Evolutionary conservation across 345 rosid genomes (phyloP).

Genomic region (Reutealis trisperma): DNA sequence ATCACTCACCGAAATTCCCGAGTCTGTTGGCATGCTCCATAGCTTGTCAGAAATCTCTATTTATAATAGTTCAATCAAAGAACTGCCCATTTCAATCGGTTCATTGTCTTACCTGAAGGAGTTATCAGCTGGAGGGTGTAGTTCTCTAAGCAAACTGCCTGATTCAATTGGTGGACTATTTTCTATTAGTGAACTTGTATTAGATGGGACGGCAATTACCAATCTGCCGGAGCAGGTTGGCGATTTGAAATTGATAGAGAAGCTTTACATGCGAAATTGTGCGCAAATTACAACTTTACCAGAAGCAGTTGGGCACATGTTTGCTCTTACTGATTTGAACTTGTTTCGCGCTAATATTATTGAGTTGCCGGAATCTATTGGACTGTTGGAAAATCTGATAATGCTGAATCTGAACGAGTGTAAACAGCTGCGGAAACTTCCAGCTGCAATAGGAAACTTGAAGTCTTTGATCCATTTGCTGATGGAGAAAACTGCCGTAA

Average conservation of each 20-base stretch:
- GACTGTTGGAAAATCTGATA: constrained; percentile 46
- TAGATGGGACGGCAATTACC: constrained; percentile 29
- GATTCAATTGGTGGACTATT: constrained; percentile 43
- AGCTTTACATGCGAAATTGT: constrained; percentile 38
- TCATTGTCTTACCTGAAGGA: constrained; percentile 36
- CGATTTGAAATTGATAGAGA: constrained; percentile 39
- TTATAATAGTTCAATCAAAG: constrained; percentile 25
- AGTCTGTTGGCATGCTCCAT: constrained; percentile 39
- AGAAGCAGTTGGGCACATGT: constrained; percentile 43
- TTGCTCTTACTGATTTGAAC: constrained; percentile 31
- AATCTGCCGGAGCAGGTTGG: constrained; percentile 46
- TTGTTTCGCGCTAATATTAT: constrained; percentile 29
- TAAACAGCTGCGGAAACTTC: constrained; percentile 40
- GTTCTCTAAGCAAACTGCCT: constrained; percentile 38
- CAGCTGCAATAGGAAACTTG: constrained; percentile 45
- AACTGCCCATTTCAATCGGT: constrained; percentile 48
- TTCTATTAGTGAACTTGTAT: constrained; percentile 30
- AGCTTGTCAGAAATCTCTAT: constrained; percentile 30
- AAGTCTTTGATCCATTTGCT: constrained; percentile 35
- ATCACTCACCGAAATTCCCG: constrained; percentile 38
- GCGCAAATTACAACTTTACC: constrained; percentile 29
- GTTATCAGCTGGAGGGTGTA: constrained; percentile 31
- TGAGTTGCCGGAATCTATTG: constrained; percentile 53
- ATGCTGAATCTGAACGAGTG: constrained; percentile 37
- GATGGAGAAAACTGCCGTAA: constrained; percentile 46